Percentiles rank a stretch among this genome's conserved stretches.
Conservation (phyloP, 345 rosid species). For the Gossypium australe region DNA sequence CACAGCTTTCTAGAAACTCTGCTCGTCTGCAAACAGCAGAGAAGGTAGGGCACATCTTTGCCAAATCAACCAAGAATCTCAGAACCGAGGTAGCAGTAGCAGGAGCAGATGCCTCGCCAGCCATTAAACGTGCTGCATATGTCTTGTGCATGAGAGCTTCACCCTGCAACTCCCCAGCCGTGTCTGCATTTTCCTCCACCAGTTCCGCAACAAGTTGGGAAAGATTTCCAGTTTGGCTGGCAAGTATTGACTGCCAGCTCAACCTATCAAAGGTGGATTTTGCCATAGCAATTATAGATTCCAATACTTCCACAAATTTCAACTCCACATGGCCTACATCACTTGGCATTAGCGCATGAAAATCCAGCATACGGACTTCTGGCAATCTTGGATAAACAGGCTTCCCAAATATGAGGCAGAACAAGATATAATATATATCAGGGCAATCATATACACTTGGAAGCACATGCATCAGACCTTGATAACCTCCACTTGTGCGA, state of each 20-base stretch:
- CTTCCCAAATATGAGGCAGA: conserved; percentile 91
- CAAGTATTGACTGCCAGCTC: conserved; percentile 77
- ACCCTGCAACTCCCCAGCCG: conserved; percentile 97
- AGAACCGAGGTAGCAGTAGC: conserved; percentile 94
- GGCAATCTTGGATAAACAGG: conserved; percentile 95
- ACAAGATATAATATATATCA: conserved; percentile 92
- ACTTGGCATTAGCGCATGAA: conserved; percentile 93
- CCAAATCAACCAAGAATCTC: conserved; percentile 99
- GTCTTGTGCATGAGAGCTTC: conserved; percentile 99
- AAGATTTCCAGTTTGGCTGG: conserved; percentile 84
- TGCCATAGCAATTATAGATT: conserved; percentile 89
- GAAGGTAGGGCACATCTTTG: conserved; percentile 94
- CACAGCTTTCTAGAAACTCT: conserved; percentile 87
- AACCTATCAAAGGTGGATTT: conserved; percentile 93
- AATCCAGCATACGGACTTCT: conserved; percentile 99
- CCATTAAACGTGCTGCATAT: conserved; percentile 96
- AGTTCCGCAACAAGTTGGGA: conserved; percentile 94
- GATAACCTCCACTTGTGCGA: conserved; percentile 94
- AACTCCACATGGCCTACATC: conserved; percentile 74
- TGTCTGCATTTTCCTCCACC: conserved; percentile 81
- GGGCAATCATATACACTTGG: conserved; percentile 96
- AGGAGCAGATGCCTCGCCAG: conserved; percentile 99
- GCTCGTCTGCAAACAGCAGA: conserved; percentile 88
- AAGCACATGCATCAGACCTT: conserved; percentile 78
- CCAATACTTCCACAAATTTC: conserved; percentile 89